These are phyloP conservation scores for Lachancea meyersii DNA, from an alignment of 805 yeast genomes.

Conservation along the genomic window DNA sequence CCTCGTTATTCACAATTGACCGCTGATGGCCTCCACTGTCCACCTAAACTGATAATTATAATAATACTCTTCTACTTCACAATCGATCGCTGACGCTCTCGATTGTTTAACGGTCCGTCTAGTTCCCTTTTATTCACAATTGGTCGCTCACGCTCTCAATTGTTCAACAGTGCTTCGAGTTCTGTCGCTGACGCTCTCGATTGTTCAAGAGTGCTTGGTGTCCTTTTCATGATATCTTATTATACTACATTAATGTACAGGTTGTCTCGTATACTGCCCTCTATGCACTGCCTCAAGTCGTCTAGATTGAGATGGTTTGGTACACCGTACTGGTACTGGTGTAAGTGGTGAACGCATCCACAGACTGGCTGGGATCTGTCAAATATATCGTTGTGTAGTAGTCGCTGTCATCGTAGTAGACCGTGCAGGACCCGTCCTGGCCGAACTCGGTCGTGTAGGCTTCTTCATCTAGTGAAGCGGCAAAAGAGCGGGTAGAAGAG, in stretches of 20 bases:
- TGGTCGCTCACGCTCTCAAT: too few species aligned
- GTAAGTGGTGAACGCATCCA: constrained; percentile 33
- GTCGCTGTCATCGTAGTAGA: constrained; percentile 21
- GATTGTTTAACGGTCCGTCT: too few species aligned
- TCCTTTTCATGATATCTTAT: too few species aligned
- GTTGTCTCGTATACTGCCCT: neutral
- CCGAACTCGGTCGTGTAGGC: constrained; percentile 13
- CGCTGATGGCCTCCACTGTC: too few species aligned
- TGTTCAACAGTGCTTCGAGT: too few species aligned
- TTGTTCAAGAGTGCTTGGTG: too few species aligned
- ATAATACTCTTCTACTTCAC: too few species aligned
- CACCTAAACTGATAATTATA: too few species aligned
- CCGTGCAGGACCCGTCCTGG: constrained; percentile 24
- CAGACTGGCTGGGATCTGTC: constrained; percentile 25
- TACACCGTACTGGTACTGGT: constrained; percentile 28
- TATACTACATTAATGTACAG: constrained; percentile 3
- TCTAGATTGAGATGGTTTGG: constrained; percentile 16
- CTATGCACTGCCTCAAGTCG: neutral
- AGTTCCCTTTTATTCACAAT: too few species aligned
- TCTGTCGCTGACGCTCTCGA: too few species aligned
- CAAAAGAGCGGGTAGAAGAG: constrained; percentile 3
- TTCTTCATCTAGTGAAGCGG: constrained; percentile 1
- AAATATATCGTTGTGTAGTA: constrained; percentile 30
- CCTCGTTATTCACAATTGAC: too few species aligned
- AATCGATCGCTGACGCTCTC: too few species aligned